Evolutionary conservation across 2,329 filamentous ascomycete species (phyloP), one percentile per base, ranked within the genome.

Genomic region (Alternaria sp.): DNA sequence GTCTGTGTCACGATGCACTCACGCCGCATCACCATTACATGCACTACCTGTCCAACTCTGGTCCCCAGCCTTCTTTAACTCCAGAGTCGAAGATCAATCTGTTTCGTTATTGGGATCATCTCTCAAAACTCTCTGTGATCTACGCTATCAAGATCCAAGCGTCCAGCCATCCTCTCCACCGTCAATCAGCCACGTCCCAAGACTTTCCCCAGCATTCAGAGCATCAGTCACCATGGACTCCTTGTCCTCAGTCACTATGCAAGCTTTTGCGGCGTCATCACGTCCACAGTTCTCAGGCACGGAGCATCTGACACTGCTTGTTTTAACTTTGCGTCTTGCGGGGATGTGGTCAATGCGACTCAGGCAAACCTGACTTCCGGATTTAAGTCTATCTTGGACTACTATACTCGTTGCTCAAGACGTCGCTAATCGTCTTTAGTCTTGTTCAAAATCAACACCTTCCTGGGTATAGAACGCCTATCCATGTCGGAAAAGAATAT

Each of bases 271-370:
- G 9, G 25, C 10, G 32, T 47, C 59, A 32, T 26, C 8, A 19
- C n/a, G 36, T 47, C 30, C 19, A 30, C 17, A 49, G 15, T 36
- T 30, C 36, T 15, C 12, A 58, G 43, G 45, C 46, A 25, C 55
- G 26, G 17, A 36, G 19, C 47, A 55, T 66, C 66, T 23, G 63
- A 66, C 63, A 36, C 8, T 62, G 50, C 49, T 30, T 23, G 66
- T 66, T 66, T 64, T 61, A 64, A 26, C 50, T 56, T 51, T 57
- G 32, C 17, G 36, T 52, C 50, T 40, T 32, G 44, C 45, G 50
- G 36, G 52, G 36, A 36, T 57, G 7, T 28, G 30, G 23, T 65
- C 55, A 66, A 64, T 68, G 60, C 65, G 43, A 57, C 36, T 28
- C 30, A 44, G 32, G 52, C 52, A 44, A 25, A 54, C 52, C 17